Evolutionary conservation across 1,284 basidiomycete genomes (phyloP), one percentile per base, ranked within the genome.

Genomic region (Ganoderma lingzhi): DNA sequence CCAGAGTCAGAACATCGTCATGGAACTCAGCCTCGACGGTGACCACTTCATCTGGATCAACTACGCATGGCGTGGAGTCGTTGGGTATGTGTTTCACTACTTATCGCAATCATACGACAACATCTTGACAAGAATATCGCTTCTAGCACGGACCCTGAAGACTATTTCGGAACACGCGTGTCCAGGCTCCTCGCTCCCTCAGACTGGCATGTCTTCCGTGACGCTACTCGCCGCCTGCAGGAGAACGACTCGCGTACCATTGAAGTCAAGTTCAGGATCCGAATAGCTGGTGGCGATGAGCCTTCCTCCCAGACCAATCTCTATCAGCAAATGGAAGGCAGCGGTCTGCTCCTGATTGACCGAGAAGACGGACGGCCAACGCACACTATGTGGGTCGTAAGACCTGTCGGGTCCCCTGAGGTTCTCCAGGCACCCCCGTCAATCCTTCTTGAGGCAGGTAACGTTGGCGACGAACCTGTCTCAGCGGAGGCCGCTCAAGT

Each of bases 351-450:
- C 74, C 97, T 99, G 92, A 90, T 95, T 73, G 96, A 98, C 81
- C 90, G 95, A 44, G 90, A 96, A 77, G 92, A 92, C 65, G 93
- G 93, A 5, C 87, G 88, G 70, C 91, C 96, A 2, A 95, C 96
- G 30, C 98, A 99, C 80, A 98, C 97, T 5, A 99, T 99, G 97
- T 99, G 98, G 98, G 97, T 99, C 55, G 90, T 98, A 79, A 96
- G 95, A 77, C 96, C 97, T 28, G 90, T 95, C 60, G 87, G 90
- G 48, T 82, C 88, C 61, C 87, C 92, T 58, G 89, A 91, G 66
- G 89, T 86, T 74, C 88, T 93, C 74, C 82, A 89, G 74, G 84
- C 88, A 63, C 86, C 84, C 44, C 87, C 88, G 12, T 80, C 85
- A 60, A 88, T 90, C 63, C 79, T 88, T 56, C 79, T 89, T 69